Conservation (phyloP, 257 asterid species). For the Thymus quinquecostatus region DNA sequence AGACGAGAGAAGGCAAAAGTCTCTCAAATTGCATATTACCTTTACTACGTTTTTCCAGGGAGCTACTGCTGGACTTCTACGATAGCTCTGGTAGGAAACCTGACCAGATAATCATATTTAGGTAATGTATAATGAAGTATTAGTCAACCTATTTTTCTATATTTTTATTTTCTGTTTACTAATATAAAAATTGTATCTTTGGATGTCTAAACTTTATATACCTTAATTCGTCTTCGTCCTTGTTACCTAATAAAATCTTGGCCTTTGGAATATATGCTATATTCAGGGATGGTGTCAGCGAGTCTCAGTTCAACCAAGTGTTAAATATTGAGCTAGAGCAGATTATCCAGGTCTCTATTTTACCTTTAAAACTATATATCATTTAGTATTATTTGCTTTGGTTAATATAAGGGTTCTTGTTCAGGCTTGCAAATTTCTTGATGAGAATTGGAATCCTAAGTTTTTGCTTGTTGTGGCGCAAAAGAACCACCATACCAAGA, state of each 20-base stretch:
- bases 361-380: not conserved
- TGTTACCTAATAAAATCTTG: not conserved
- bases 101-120: constrained; percentile 64
- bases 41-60: constrained; percentile 43
- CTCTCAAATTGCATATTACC: not conserved
- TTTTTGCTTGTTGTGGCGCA: constrained; percentile 66
- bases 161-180: too few relatives aligned
- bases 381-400: not conserved
- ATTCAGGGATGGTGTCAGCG: constrained; percentile 75
- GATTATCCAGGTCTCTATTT: constrained; percentile 52
- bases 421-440: constrained; percentile 71
- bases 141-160: not conserved
- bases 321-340: constrained; percentile 68
- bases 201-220: not conserved
- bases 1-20: not conserved
- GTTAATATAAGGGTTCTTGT: not conserved
- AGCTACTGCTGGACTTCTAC: constrained; percentile 56
- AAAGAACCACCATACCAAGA: constrained; percentile 75
- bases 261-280: not conserved
- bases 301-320: constrained; percentile 78
- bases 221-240: not conserved
- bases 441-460: constrained; percentile 61
- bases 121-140: constrained; percentile 33
- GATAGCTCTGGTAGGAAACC: constrained; percentile 52
- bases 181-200: too few relatives aligned